Base-by-base conservation (phyloP, 2,329 filamentous ascomycete genomes). In the Nemania sp. region DNA sequence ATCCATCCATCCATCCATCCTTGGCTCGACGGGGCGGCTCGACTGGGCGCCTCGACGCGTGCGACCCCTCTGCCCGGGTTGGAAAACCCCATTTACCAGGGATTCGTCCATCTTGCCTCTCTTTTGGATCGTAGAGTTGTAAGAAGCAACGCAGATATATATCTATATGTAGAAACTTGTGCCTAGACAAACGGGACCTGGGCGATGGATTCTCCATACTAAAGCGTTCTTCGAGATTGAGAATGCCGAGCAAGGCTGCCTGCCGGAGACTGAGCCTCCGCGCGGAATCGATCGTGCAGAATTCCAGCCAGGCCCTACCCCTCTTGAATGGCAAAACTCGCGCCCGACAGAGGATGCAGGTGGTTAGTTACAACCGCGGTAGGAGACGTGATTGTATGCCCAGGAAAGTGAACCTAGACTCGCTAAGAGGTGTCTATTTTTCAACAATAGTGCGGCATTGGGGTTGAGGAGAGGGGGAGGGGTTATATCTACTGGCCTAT, bases 201-300 rank as follows among this genome's bases (percentile, higher is more conserved):
- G 50, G 25, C 10, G 21, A 50, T 40, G 39, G 15, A 18, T 32
- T n/a, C n/a, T 20, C 37, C 15, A 34, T 25, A 39, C 45, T 32
- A 17, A n/a, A 32, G n/a, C 37, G 32, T 37, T 20, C 21, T 47
- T 13, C 15, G 29, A 25, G 5, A 54, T 51, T 51, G 53, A 43
- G 54, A n/a, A n/a, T n/a, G n/a, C n/a, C 7, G 25, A 54, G 54
- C 59, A 59, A 59, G 59, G 10, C 18, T 34, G 39, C 3, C 18
- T 34, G 39, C 3, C 50, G 55, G 55, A 58, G 18, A 17, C 32
- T 15, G 17, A 17, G n/a, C 17, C 47, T 55, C 59, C 55, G 50
- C 2, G 25, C 29, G 5, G 32, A 17, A 54, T 51, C 34, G 21
- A 54, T 51, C 34, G 39, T 21, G 32, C 42, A 51, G n/a, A 42